Percentiles rank a stretch among this genome's conserved stretches.
phyloP scores from a whole-genome alignment of 495 filamentous ascomycete species.

The Penicillium pancosmium region DNA sequence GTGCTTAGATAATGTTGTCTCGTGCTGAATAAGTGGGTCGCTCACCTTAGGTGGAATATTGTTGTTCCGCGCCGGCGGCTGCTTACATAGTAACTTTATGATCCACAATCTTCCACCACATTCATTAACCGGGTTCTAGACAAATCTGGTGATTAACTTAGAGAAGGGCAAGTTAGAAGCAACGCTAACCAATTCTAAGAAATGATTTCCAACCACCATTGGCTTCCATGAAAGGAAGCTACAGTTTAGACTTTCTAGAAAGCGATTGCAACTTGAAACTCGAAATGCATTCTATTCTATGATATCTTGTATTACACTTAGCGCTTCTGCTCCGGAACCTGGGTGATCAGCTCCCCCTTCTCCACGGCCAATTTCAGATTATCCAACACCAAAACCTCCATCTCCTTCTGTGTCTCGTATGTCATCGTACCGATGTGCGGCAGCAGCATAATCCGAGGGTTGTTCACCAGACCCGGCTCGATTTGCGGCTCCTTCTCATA shows the following conservation, averaged over 20 bases:
- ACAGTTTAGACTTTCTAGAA: not conserved
- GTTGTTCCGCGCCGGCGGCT: too few relatives aligned
- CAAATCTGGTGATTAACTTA: too few relatives aligned
- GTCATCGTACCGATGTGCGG: constrained; percentile 81
- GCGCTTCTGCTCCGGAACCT: constrained; percentile 69
- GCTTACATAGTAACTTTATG: too few relatives aligned
- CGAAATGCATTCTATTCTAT: constrained; percentile 3
- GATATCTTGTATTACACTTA: constrained; percentile 5
- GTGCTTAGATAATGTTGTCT: constrained; percentile 10
- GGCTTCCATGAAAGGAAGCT: too few relatives aligned
- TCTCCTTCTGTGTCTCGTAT: constrained; percentile 68
- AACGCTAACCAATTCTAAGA: too few relatives aligned
- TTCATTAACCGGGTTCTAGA: too few relatives aligned
- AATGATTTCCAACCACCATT: too few relatives aligned
- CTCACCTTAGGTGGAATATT: too few relatives aligned
- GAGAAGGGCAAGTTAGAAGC: too few relatives aligned
- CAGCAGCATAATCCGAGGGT: constrained; percentile 70
- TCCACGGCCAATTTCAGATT: constrained; percentile 68
- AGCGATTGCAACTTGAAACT: not conserved
- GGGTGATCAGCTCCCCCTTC: constrained; percentile 65
- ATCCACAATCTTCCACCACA: too few relatives aligned
- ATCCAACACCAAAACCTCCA: constrained; percentile 74
- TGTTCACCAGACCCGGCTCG: constrained; percentile 69
- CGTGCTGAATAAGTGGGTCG: not conserved
- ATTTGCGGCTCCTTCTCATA: constrained; percentile 77